Percentiles rank a stretch among this genome's conserved stretches.
These are phyloP conservation scores for Pontederia paniculata DNA, from an alignment of 176 grass and related monocot species.

Conservation along the genomic window DNA sequence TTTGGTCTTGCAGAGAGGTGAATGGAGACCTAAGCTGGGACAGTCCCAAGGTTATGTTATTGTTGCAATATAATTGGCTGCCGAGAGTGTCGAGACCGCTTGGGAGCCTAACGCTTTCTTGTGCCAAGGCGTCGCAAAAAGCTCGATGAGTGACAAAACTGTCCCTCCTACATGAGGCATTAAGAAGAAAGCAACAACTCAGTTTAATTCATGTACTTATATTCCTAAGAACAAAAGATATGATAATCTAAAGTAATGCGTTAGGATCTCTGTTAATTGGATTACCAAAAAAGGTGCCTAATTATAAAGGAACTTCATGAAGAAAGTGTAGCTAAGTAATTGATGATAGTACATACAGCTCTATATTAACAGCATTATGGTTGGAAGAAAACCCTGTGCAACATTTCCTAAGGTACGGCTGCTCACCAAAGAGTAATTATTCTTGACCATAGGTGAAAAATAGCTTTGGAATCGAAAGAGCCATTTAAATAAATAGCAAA, in stretches of 20 bases:
- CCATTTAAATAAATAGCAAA: too few species aligned
- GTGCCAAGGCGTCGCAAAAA: slow-evolving; percentile 82
- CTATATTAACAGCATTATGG: too few species aligned
- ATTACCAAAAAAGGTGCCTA: too few species aligned
- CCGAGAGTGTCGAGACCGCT: slow-evolving; percentile 42
- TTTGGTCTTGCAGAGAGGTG: slow-evolving; percentile 26
- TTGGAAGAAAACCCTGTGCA: too few species aligned
- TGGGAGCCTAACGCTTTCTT: slow-evolving; percentile 72
- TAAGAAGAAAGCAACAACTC: background rate
- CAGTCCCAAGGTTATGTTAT: slow-evolving; percentile 58
- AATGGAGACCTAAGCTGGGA: slow-evolving; percentile 72
- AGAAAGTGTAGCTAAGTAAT: too few species aligned
- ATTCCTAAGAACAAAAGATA: background rate
- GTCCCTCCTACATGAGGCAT: slow-evolving; percentile 59
- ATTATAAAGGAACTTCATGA: too few species aligned
- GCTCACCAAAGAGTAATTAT: too few species aligned
- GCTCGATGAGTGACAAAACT: slow-evolving; percentile 98
- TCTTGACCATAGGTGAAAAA: too few species aligned
- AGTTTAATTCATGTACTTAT: background rate
- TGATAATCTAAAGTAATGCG: background rate
- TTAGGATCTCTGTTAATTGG: too few species aligned
- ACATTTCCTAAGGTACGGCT: too few species aligned
- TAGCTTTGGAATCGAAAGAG: too few species aligned
- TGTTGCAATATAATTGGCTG: slow-evolving; percentile 38
- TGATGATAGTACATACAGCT: too few species aligned